Evolutionary conservation across 805 yeast species (phyloP).

Genomic region (Dipodascopsis tothii): DNA sequence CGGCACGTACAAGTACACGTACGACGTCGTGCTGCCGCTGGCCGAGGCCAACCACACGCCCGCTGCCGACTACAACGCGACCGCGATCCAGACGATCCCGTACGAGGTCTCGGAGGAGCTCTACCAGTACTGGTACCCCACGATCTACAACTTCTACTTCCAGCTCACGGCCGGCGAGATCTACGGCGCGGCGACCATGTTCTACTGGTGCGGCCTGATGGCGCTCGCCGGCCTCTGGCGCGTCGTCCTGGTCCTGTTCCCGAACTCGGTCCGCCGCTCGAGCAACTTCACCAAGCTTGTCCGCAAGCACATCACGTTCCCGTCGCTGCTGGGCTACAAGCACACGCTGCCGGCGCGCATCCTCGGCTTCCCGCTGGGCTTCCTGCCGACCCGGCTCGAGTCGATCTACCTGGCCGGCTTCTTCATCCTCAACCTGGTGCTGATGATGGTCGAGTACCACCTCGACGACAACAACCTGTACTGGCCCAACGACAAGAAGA

Average conservation of each 20-base stretch:
- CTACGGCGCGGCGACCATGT: constrained; percentile 10
- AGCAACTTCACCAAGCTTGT: too few species aligned
- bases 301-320: background rate
- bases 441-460: constrained; percentile 5
- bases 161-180: constrained; percentile 1
- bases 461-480: constrained; percentile 1
- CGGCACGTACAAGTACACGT: background rate
- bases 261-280: too few species aligned
- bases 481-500: constrained; percentile 1
- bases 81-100: background rate
- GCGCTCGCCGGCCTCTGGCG: too few species aligned
- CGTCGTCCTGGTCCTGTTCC: too few species aligned
- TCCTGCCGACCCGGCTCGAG: constrained; percentile 9
- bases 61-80: background rate
- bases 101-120: background rate
- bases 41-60: background rate
- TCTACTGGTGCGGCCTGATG: constrained; percentile 2
- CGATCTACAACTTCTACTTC: background rate
- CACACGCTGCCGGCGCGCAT: constrained; percentile 23
- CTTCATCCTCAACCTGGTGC: constrained; percentile 4
- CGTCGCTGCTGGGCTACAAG: constrained; percentile 13
- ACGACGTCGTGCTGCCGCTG: background rate
- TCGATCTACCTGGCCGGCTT: constrained; percentile 3
- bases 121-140: background rate
- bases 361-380: constrained; percentile 5